Conservation (phyloP, 345 rosid genomes). For the Carallia brachiata region DNA sequence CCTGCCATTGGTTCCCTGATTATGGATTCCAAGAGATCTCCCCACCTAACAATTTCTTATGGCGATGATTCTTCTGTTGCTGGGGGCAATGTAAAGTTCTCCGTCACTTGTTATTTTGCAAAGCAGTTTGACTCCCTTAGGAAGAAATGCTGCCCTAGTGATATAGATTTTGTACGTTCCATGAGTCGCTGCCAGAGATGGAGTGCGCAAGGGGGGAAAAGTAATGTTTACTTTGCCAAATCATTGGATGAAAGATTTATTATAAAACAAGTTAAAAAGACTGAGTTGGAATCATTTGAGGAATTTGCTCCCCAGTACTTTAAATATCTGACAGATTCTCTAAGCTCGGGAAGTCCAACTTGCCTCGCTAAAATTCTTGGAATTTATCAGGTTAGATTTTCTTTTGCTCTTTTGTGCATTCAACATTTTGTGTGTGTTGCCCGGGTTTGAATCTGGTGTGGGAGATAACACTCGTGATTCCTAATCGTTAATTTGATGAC, state of each 20-base stretch:
- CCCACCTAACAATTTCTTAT: slow-evolving; percentile 68
- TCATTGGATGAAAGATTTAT: slow-evolving; percentile 95
- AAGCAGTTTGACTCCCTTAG: slow-evolving; percentile 78
- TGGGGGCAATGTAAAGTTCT: slow-evolving; percentile 74
- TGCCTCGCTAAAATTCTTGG: slow-evolving; percentile 98
- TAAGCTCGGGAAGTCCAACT: slow-evolving; percentile 77
- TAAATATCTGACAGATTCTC: slow-evolving; percentile 67
- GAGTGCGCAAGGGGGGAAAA: slow-evolving; percentile 98
- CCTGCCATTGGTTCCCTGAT: slow-evolving; percentile 39
- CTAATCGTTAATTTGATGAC: slow-evolving; percentile 15
- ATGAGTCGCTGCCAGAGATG: slow-evolving; percentile 86
- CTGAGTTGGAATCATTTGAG: slow-evolving; percentile 87
- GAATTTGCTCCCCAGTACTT: slow-evolving; percentile 87
- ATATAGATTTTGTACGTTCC: slow-evolving; percentile 77
- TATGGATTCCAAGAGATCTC: slow-evolving; percentile 62
- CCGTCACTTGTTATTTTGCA: slow-evolving; percentile 87
- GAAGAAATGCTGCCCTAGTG: slow-evolving; percentile 75
- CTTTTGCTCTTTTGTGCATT: not conserved
- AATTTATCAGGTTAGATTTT: slow-evolving; percentile 78
- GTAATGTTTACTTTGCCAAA: slow-evolving; percentile 92
- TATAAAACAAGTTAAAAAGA: slow-evolving; percentile 83
- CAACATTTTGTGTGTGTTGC: not conserved
- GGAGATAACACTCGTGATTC: slow-evolving; percentile 10
- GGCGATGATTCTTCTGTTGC: slow-evolving; percentile 54
- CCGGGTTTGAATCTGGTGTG: not conserved